Percentiles rank a stretch among this genome's conserved stretches.
phyloP scores from a whole-genome alignment of 345 rosid species.

The Moringa oleifera region DNA sequence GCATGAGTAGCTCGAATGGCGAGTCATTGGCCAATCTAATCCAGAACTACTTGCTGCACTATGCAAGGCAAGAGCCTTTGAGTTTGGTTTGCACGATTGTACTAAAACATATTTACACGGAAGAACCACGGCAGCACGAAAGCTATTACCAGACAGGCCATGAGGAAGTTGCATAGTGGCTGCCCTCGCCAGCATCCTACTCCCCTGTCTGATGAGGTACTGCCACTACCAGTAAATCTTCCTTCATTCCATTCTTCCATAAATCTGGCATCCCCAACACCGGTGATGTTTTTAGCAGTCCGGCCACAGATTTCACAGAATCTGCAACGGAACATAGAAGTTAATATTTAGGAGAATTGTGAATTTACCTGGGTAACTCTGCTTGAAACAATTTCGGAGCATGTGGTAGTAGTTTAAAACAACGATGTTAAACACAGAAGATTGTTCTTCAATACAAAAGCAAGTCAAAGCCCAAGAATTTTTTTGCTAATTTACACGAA shows the following conservation, averaged over 20 bases:
- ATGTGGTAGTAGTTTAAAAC: too few relatives aligned
- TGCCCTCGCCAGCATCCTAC: slow-evolving; percentile 57
- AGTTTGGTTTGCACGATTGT: slow-evolving; percentile 6
- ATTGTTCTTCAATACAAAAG: too few relatives aligned
- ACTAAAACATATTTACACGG: slow-evolving; percentile 52
- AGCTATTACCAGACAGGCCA: slow-evolving; percentile 67
- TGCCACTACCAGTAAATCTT: slow-evolving; percentile 17
- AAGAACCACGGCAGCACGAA: slow-evolving; percentile 72
- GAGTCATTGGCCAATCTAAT: neutral
- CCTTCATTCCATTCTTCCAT: slow-evolving; percentile 45
- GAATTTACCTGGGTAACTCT: neutral
- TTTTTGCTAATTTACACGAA: too few relatives aligned
- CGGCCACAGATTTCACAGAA: slow-evolving; percentile 68
- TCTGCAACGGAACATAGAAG: slow-evolving; percentile 25
- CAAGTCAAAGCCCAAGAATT: too few relatives aligned
- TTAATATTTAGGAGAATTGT: neutral
- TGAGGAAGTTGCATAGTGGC: slow-evolving; percentile 66
- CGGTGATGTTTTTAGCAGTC: slow-evolving; percentile 43
- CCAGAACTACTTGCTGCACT: neutral
- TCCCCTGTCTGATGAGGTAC: slow-evolving; percentile 18
- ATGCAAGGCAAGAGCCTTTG: slow-evolving; percentile 4
- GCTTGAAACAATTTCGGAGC: too few relatives aligned
- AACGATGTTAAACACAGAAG: too few relatives aligned
- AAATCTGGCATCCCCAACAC: slow-evolving; percentile 40
- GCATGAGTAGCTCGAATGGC: neutral